phyloP scores from a whole-genome alignment of 2,329 filamentous ascomycete genomes.

The Torrubiella hemipterigena region DNA sequence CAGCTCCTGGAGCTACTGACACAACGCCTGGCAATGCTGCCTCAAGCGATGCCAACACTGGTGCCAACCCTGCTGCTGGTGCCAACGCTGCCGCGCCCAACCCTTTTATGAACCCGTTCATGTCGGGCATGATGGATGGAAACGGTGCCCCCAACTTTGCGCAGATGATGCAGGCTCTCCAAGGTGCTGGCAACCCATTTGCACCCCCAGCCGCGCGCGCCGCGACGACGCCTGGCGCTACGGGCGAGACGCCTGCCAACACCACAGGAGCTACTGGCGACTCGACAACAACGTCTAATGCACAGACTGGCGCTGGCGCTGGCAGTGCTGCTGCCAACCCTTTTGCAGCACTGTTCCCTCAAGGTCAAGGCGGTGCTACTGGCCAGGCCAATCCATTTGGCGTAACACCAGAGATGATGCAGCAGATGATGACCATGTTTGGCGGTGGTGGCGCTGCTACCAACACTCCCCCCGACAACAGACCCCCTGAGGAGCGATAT shows the following conservation, averaged over 20 bases:
- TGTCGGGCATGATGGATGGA: conserved; percentile 18
- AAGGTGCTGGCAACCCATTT: conserved; percentile 22
- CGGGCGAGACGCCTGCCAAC: conserved; percentile 9
- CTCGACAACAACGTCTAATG: conserved; percentile 15
- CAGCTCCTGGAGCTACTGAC: conserved; percentile 84
- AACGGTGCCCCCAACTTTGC: conserved; percentile 8
- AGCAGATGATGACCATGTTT: conserved; percentile 31
- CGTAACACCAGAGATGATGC: conserved; percentile 43
- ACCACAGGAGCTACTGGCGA: conserved; percentile 11
- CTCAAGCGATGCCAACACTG: conserved; percentile 13
- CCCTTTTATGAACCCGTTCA: conserved; percentile 30
- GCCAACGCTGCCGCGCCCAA: conserved; percentile 11
- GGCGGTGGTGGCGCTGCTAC: conserved; percentile 20
- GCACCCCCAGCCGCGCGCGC: conserved; percentile 12
- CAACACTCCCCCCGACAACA: conserved; percentile 58
- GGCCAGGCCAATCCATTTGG: conserved; percentile 27
- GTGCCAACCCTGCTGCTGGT: conserved; percentile 24
- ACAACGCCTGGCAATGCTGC: conserved; percentile 52
- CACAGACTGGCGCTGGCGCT: conserved; percentile 7
- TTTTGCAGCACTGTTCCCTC: conserved; percentile 51
- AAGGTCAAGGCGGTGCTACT: conserved; percentile 16
- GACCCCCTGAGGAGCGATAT: conserved; percentile 89
- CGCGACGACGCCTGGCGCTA: conserved; percentile 11
- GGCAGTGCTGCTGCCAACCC: conserved; percentile 44
- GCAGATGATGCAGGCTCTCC: conserved; percentile 14